Percentiles rank a stretch among this genome's conserved stretches.
These are phyloP conservation scores for Fusarium odoratissimum DNA, from an alignment of 2,329 filamentous ascomycete genomes.

Conservation along the genomic window DNA sequence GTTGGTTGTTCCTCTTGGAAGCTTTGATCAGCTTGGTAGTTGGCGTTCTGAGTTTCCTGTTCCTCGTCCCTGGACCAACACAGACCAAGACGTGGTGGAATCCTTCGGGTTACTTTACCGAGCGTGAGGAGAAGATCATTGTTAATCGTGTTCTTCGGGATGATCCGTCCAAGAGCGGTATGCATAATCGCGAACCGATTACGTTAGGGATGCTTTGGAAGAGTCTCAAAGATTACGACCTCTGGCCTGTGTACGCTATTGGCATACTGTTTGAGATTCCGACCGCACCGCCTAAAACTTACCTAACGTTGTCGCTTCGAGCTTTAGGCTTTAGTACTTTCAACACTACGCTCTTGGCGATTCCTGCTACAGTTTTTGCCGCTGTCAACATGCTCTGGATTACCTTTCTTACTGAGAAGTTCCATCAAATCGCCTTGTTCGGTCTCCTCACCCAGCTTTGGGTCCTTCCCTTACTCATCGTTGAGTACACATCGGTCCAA, in stretches of 20 bases:
- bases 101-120: not conserved
- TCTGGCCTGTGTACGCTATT: not conserved
- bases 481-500: not conserved
- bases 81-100: not conserved
- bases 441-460: not conserved
- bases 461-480: not conserved
- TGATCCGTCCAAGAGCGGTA: not conserved
- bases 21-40: not conserved
- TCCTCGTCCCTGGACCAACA: not conserved
- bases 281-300: not conserved
- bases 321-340: not conserved
- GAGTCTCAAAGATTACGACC: not conserved
- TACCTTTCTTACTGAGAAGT: not conserved
- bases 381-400: not conserved
- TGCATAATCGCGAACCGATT: not conserved
- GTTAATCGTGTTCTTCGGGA: not conserved
- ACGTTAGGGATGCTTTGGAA: not conserved
- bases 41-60: not conserved
- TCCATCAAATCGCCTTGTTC: not conserved
- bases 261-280: not conserved
- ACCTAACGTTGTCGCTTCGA: not conserved
- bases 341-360: not conserved
- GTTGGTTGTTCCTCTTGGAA: conserved; percentile 63
- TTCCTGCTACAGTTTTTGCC: not conserved
- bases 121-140: not conserved